phyloP scores from a whole-genome alignment of 2,329 filamentous ascomycete genomes.

The Fusarium hostae region DNA sequence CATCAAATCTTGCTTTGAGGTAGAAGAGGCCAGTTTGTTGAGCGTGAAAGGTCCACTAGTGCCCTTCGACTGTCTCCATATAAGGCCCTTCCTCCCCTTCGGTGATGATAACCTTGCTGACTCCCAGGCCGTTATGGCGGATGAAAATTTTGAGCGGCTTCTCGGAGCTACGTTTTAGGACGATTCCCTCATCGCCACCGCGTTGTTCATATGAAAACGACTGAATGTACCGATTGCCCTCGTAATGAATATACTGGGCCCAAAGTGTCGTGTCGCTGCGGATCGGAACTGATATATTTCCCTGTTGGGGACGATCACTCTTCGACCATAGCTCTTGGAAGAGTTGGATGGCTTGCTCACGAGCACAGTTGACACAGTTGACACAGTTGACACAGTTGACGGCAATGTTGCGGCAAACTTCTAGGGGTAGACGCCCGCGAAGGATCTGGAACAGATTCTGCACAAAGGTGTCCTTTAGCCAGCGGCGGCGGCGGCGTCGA shows the following conservation, averaged over 20 bases:
- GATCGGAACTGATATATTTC: background rate
- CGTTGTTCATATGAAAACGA: background rate
- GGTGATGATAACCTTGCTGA: rapidly evolving
- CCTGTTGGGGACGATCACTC: rapidly evolving
- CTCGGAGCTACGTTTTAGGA: too few species aligned
- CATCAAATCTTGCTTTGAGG: background rate
- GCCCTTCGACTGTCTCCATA: rapidly evolving
- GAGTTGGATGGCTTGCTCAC: background rate
- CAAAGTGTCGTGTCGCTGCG: rapidly evolving
- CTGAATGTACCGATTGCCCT: background rate
- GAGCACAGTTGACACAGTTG: too few species aligned
- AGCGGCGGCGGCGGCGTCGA: rapidly evolving
- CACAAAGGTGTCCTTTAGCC: background rate
- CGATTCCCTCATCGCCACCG: background rate
- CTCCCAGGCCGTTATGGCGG: background rate
- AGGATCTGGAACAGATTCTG: rapidly evolving
- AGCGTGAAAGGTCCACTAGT: background rate
- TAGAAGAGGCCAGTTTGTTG: background rate
- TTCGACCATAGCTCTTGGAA: background rate
- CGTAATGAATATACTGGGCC: background rate
- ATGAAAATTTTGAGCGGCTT: background rate
- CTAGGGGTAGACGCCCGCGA: background rate
- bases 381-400: too few species aligned
- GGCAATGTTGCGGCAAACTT: rapidly evolving
- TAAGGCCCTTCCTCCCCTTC: rapidly evolving